A percentile compares a stretch with the other conserved stretches of the same genome.
phyloP scores from a whole-genome alignment of 1,284 basidiomycete species.

The Megacollybia platyphylla region DNA sequence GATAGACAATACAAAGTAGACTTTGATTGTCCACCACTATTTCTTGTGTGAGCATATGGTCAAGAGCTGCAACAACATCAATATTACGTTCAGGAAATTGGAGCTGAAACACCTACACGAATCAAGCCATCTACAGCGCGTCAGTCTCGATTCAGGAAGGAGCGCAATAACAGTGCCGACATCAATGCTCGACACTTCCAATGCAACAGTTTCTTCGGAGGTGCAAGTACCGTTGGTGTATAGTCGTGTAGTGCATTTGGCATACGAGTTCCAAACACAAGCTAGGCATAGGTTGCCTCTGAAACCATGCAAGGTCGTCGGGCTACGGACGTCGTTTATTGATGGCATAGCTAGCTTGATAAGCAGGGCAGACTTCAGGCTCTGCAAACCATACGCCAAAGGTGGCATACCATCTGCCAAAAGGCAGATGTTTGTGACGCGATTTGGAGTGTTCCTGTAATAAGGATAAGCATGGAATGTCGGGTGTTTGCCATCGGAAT shows the following conservation, averaged over 20 bases:
- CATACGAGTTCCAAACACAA: constrained; percentile 32
- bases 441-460: constrained; percentile 13
- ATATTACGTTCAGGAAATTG: constrained; percentile 12
- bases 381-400: constrained; percentile 39
- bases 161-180: constrained; percentile 30
- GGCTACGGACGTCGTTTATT: constrained; percentile 28
- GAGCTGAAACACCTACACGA: constrained; percentile 15
- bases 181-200: constrained; percentile 30
- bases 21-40: constrained; percentile 49
- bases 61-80: constrained; percentile 25
- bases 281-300: constrained; percentile 42
- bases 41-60: constrained; percentile 51
- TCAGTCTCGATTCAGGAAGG: constrained; percentile 49
- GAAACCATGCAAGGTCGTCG: constrained; percentile 47
- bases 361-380: constrained; percentile 19
- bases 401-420: constrained; percentile 58
- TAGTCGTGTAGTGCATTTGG: constrained; percentile 49
- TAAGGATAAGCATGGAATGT: neutral
- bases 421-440: constrained; percentile 29
- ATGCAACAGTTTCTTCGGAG: constrained; percentile 35
- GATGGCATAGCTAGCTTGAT: constrained; percentile 30
- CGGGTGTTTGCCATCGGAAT: constrained; percentile 4
- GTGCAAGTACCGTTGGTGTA: constrained; percentile 35
- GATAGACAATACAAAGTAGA: constrained; percentile 51
- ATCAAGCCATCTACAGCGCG: constrained; percentile 50